Conservation (phyloP, 2,329 filamentous ascomycete species). For the Fusarium ambrosium region DNA sequence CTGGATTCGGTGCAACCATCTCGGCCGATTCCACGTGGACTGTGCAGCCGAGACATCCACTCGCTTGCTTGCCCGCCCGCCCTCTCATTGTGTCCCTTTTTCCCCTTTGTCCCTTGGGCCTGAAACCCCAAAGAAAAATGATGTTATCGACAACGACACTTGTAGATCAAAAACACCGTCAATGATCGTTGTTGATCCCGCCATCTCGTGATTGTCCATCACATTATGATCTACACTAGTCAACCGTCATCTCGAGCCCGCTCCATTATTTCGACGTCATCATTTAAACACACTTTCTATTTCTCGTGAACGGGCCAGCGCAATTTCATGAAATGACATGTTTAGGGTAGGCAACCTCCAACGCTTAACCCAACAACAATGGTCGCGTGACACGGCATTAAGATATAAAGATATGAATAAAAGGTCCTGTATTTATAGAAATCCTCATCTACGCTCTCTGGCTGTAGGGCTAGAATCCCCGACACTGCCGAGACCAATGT, state of each 20-base stretch:
- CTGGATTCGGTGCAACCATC: slow-evolving; percentile 25
- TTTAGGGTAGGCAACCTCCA: not conserved
- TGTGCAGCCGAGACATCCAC: slow-evolving; percentile 28
- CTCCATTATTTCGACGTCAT: slow-evolving; percentile 26
- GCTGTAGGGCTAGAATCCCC: not conserved
- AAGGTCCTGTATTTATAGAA: not conserved
- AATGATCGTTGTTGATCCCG: not conserved
- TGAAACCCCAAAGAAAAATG: not conserved
- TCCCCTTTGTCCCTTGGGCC: not conserved
- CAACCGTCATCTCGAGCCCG: slow-evolving; percentile 25
- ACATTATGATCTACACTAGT: slow-evolving; percentile 27
- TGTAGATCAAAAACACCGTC: not conserved
- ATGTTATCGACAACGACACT: not conserved
- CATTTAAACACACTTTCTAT: slow-evolving; percentile 9
- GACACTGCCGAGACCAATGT: not conserved
- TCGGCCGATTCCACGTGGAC: slow-evolving; percentile 39
- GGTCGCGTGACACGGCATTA: not conserved
- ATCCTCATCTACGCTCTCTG: not conserved
- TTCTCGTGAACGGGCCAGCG: not conserved
- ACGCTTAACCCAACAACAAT: not conserved
- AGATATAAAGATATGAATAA: not conserved
- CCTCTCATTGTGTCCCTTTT: not conserved
- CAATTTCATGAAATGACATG: not conserved
- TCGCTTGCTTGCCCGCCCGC: not conserved
- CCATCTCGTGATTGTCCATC: not conserved